These are phyloP conservation scores for Hylodesmum podocarpum DNA, from an alignment of 306 rosid genomes.

Conservation along the genomic window DNA sequence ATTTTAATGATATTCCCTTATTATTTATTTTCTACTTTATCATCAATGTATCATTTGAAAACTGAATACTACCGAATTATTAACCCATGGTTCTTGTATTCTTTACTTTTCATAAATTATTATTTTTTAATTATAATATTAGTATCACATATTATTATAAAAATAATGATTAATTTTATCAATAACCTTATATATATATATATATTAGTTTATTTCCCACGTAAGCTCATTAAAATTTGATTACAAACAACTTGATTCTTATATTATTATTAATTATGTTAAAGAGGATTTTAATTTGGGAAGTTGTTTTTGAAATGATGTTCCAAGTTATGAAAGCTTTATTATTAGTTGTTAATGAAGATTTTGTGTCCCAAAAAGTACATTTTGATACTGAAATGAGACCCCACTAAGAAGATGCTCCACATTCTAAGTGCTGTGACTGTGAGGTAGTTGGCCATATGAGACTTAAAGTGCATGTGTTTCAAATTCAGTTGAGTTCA, in stretches of 20 bases:
- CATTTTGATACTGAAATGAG: neutral
- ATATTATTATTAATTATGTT: too few species aligned
- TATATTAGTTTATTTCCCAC: too few species aligned
- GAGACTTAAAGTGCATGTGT: neutral
- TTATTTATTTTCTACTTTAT: neutral
- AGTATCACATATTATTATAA: too few species aligned
- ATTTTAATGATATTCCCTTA: neutral
- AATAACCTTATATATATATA: too few species aligned
- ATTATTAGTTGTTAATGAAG: slow-evolving; percentile 26
- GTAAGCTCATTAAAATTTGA: too few species aligned
- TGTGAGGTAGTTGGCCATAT: neutral
- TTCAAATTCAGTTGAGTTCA: neutral
- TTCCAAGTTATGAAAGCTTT: slow-evolving; percentile 23
- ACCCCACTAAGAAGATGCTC: slow-evolving; percentile 17
- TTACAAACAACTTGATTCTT: too few species aligned
- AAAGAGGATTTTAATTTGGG: too few species aligned
- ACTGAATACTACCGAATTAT: slow-evolving; percentile 10
- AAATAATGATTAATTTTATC: too few species aligned
- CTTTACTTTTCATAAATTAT: neutral
- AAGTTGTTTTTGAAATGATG: slow-evolving; percentile 24
- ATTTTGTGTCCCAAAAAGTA: slow-evolving; percentile 10
- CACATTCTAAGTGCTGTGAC: slow-evolving; percentile 22
- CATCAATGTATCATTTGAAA: neutral
- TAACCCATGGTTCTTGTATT: neutral
- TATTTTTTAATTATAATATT: too few species aligned